These are phyloP conservation scores for Candida dubliniensis DNA, from an alignment of 1,139 yeast species.

Conservation along the genomic window DNA sequence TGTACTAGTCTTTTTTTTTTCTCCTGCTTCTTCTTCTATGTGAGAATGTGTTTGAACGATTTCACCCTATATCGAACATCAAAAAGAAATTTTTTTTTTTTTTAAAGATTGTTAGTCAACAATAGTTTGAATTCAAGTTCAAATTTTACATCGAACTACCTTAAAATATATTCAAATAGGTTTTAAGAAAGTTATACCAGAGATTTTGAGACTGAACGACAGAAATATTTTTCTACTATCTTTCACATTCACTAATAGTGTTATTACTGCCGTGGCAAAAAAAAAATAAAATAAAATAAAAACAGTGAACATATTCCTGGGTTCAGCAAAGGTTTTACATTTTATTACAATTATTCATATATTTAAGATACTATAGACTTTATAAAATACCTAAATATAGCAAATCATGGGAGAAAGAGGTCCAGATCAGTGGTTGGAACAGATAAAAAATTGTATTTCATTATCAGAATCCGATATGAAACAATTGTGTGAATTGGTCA, in stretches of 20 bases:
- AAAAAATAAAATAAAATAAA: background rate
- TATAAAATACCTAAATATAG: background rate
- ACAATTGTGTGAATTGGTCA: conserved; percentile 90
- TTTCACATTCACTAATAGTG: background rate
- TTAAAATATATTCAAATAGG: no score
- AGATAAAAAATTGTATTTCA: conserved; percentile 85
- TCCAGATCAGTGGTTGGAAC: conserved; percentile 96
- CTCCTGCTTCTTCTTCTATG: no score
- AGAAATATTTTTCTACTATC: no score
- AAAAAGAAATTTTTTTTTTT: background rate
- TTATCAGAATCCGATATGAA: conserved; percentile 94
- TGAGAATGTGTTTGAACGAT: background rate
- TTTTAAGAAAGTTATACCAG: no score
- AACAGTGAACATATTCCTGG: no score
- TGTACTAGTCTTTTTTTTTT: no score
- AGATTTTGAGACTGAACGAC: no score
- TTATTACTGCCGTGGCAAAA: conserved; percentile 1
- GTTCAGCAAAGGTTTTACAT: background rate
- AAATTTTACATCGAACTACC: no score
- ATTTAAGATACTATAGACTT: background rate
- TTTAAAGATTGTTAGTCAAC: background rate
- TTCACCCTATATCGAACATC: background rate
- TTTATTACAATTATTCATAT: background rate
- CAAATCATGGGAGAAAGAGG: conserved; percentile 68
- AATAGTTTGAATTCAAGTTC: background rate